Base-by-base conservation (phyloP, 768 basidiomycete genomes). In the Pleurotus eryngii region DNA sequence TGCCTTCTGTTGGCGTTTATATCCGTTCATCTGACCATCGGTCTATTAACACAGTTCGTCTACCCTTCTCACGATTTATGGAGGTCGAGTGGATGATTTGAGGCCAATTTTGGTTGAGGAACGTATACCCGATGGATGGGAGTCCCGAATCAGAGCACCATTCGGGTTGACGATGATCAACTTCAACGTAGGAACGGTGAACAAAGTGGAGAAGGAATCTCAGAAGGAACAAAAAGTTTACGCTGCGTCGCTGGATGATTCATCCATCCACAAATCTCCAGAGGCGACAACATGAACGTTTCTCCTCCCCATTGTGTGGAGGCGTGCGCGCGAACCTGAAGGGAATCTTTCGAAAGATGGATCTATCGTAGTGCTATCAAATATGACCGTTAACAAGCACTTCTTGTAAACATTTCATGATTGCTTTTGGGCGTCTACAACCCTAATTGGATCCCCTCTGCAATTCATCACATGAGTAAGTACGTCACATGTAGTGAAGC, bases 61-160 rank as follows among this genome's bases (percentile, higher is more conserved):
- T 0, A 86, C 86, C 0, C 60, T 92, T 49, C 68, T 86, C 14
- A 80, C 79, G 1, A 82, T 86, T 54, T 86, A 90, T 60, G 91
- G 87, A 4, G 87, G 89, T 2, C 74, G 77, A 17, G 64, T 86
- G 4, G 68, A 74, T 5, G 86, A 86, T 57, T 62, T 91, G 38
- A 70, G 78, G 42, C 61, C 76, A 0, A 63, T 89, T 49, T 68
- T 92, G n/a, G 66, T 74, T 7, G 86, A 92, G 46, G 90, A 92
- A 61, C 80, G 88, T 14, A 65, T 92, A 30, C 84, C 86, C 0
- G 76, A 86, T 0, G 83, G 83, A 18, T 92, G 88, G 87, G 87
- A 90, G 65, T 77, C 89, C 0, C 72, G 79, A 12, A 68, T 83
- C 27, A 74, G 78, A n/a, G 70, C 76, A 37, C 80, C 71, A 0